These are phyloP conservation scores for Aspergillus taichungensis DNA, from an alignment of 495 filamentous ascomycete species.

Conservation along the genomic window DNA sequence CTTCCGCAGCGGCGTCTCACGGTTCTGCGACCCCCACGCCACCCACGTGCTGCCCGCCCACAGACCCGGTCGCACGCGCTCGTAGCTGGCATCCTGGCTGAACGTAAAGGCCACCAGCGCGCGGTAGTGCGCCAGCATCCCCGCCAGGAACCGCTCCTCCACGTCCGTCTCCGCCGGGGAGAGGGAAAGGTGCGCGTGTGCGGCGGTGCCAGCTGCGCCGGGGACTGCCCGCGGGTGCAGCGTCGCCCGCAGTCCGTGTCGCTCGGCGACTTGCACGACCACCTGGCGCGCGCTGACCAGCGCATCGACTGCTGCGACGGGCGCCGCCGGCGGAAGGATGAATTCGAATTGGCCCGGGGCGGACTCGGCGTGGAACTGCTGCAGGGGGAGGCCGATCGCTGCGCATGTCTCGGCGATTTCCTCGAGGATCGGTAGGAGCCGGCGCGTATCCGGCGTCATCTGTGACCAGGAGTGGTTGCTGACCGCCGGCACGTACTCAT, in stretches of 20 bases:
- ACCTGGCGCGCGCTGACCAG: conserved; percentile 65
- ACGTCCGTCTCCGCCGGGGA: conserved; percentile 14
- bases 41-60: conserved; percentile 50
- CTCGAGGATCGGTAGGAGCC: conserved; percentile 47
- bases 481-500: conserved; percentile 14
- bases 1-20: conserved; percentile 35
- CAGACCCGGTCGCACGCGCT: conserved; percentile 31
- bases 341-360: conserved; percentile 77
- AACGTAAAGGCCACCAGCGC: conserved; percentile 31
- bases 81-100: conserved; percentile 32
- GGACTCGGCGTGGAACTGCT: conserved; percentile 72
- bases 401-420: conserved; percentile 51
- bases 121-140: conserved; percentile 23
- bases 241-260: conserved; percentile 54
- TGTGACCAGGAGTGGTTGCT: conserved; percentile 45
- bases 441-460: conserved; percentile 31
- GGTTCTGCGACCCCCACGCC: conserved; percentile 37
- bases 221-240: conserved; percentile 65
- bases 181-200: conserved; percentile 39
- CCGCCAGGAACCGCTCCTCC: conserved; percentile 27
- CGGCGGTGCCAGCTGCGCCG: conserved; percentile 23
- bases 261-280: conserved; percentile 39
- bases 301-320: conserved; percentile 62
- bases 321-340: conserved; percentile 53
- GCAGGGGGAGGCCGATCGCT: conserved; percentile 53